A percentile compares a stretch with the other conserved stretches of the same genome.
Conservation (phyloP, 2,329 filamentous ascomycete species). For the Drechslera avenae region DNA sequence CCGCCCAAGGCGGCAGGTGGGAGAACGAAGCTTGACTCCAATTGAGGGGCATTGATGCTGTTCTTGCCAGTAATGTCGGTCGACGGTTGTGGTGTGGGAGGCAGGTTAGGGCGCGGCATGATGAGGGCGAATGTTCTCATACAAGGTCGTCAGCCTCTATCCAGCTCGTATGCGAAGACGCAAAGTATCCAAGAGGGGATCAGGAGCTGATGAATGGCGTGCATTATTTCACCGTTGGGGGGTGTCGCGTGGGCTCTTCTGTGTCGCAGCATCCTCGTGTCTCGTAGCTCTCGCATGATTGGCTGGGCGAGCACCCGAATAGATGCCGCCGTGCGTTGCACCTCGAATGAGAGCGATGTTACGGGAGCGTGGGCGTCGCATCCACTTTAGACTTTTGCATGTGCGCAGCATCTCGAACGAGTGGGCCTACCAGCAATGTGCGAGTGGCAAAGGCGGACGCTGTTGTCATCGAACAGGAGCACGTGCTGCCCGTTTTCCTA, state of each 20-base stretch:
- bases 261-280: slow-evolving; percentile 31
- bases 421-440: slow-evolving; percentile 12
- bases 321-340: slow-evolving; percentile 15
- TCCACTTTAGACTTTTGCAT: slow-evolving; percentile 18
- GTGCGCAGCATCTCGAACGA: slow-evolving; percentile 18
- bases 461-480: slow-evolving; percentile 15
- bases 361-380: slow-evolving; percentile 32
- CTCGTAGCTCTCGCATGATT: slow-evolving; percentile 27
- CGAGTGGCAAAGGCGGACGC: slow-evolving; percentile 1
- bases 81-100: slow-evolving; percentile 79
- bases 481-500: slow-evolving; percentile 19
- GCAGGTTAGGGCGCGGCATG: slow-evolving; percentile 71
- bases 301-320: slow-evolving; percentile 8
- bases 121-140: slow-evolving; percentile 30
- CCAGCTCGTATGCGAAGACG: slow-evolving; percentile 10
- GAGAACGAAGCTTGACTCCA: slow-evolving; percentile 74
- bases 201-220: slow-evolving; percentile 14
- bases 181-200: slow-evolving; percentile 15
- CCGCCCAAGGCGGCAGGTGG: slow-evolving; percentile 72
- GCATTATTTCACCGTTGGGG: slow-evolving; percentile 26
- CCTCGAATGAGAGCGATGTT: slow-evolving; percentile 35
- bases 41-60: slow-evolving; percentile 62
- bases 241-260: slow-evolving; percentile 39
- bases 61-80: slow-evolving; percentile 78
- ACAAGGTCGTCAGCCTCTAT: slow-evolving; percentile 12